Evolutionary conservation across 768 basidiomycete genomes (phyloP).

Genomic region (Amanita rubescens): DNA sequence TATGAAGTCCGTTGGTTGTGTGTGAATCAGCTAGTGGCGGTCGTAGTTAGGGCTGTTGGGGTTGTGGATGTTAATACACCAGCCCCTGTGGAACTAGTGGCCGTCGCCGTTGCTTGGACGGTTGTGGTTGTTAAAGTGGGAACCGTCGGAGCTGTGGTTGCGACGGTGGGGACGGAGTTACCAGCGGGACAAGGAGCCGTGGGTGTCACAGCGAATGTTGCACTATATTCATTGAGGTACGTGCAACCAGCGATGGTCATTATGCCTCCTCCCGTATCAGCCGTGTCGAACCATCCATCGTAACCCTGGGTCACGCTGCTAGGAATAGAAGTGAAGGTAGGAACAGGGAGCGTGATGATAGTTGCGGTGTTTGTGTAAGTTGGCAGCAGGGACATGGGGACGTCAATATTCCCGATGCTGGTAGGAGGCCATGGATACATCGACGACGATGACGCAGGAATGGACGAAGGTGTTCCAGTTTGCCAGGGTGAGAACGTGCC

Average conservation of each 20-base stretch:
- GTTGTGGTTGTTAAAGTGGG: background rate
- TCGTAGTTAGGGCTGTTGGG: background rate
- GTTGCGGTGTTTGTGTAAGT: slow-evolving; percentile 57
- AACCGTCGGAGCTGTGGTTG: slow-evolving; percentile 1
- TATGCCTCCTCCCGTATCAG: slow-evolving; percentile 31
- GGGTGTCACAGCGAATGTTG: slow-evolving; percentile 16
- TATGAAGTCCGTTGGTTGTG: background rate
- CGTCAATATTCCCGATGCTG: slow-evolving; percentile 33
- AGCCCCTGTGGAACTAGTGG: no score
- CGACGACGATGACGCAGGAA: slow-evolving; percentile 29
- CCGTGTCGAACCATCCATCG: slow-evolving; percentile 40
- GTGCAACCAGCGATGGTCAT: slow-evolving; percentile 36
- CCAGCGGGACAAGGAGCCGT: slow-evolving; percentile 20
- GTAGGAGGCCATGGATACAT: slow-evolving; percentile 50
- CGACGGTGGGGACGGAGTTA: background rate
- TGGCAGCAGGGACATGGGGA: slow-evolving; percentile 36
- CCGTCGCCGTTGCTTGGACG: background rate
- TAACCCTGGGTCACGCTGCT: slow-evolving; percentile 25
- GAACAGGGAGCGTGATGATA: slow-evolving; percentile 37
- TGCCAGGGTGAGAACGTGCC: slow-evolving; percentile 44
- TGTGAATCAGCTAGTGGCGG: background rate
- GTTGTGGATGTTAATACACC: no score
- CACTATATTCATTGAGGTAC: slow-evolving; percentile 33
- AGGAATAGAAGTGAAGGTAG: slow-evolving; percentile 23
- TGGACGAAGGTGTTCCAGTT: slow-evolving; percentile 51